phyloP scores from a whole-genome alignment of 495 filamentous ascomycete species.

The Aspergillus conjunctus region DNA sequence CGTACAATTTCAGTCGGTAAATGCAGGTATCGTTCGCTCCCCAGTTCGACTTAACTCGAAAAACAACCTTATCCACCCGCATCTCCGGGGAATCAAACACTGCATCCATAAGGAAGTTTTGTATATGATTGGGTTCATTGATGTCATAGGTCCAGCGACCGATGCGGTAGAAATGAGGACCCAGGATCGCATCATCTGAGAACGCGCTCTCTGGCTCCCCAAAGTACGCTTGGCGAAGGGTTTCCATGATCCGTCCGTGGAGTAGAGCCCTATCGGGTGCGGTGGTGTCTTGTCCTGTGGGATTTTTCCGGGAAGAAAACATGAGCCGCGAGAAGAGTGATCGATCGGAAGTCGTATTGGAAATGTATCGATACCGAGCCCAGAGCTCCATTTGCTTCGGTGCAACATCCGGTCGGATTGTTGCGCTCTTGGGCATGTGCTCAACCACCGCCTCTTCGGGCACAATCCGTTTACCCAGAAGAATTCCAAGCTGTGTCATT shows the following conservation, averaged over 20 bases:
- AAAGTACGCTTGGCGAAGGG: slow-evolving; percentile 33
- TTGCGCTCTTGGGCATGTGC: slow-evolving; percentile 42
- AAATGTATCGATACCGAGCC: slow-evolving; percentile 37
- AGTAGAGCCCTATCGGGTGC: slow-evolving; percentile 23
- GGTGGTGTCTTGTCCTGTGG: slow-evolving; percentile 19
- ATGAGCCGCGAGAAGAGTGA: slow-evolving; percentile 3
- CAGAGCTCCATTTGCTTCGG: slow-evolving; percentile 52
- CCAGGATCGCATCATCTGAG: slow-evolving; percentile 39
- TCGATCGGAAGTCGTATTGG: background rate
- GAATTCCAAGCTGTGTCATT: slow-evolving; percentile 43
- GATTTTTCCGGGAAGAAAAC: slow-evolving; percentile 13
- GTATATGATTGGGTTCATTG: slow-evolving; percentile 32
- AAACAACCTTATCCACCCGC: slow-evolving; percentile 43
- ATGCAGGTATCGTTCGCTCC: slow-evolving; percentile 49
- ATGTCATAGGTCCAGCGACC: slow-evolving; percentile 49
- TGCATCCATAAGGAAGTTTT: slow-evolving; percentile 39
- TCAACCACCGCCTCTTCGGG: slow-evolving; percentile 53
- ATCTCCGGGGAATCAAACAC: slow-evolving; percentile 41
- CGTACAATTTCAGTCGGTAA: slow-evolving; percentile 49
- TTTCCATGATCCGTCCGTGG: slow-evolving; percentile 36
- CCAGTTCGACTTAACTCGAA: slow-evolving; percentile 53
- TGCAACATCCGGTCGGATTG: slow-evolving; percentile 36
- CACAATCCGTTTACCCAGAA: slow-evolving; percentile 39
- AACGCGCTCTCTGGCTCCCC: slow-evolving; percentile 33
- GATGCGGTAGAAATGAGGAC: slow-evolving; percentile 45